phyloP scores from a whole-genome alignment of 306 rosid genomes.

The Lathyrus tuberosus region DNA sequence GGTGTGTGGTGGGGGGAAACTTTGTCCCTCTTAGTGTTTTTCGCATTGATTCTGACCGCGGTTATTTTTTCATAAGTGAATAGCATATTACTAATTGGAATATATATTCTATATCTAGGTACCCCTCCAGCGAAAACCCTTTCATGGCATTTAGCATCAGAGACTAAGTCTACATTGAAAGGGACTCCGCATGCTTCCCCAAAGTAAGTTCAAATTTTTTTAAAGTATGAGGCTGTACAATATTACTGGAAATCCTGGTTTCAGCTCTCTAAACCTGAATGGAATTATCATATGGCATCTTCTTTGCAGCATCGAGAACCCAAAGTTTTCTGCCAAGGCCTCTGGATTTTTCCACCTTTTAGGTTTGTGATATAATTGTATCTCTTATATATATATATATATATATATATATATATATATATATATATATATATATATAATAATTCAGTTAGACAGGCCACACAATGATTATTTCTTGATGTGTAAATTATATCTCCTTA shows the following conservation, averaged over 20 bases:
- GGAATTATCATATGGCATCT: slow-evolving; percentile 10
- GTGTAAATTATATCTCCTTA: slow-evolving; percentile 32
- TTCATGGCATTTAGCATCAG: slow-evolving; percentile 98
- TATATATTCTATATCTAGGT: slow-evolving; percentile 46
- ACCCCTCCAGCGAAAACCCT: slow-evolving; percentile 77
- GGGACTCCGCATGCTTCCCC: slow-evolving; percentile 59
- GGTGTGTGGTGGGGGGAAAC: slow-evolving; percentile 52
- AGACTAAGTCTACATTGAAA: slow-evolving; percentile 84
- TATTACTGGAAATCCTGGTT: slow-evolving; percentile 23
- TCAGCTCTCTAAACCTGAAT: slow-evolving; percentile 20
- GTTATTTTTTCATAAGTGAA: slow-evolving; percentile 18
- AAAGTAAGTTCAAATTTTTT: slow-evolving; percentile 51
- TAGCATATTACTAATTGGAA: slow-evolving; percentile 18
- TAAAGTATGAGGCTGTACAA: slow-evolving; percentile 2
- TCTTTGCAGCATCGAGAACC: slow-evolving; percentile 56
- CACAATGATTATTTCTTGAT: slow-evolving; percentile 27
- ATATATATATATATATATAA: slow-evolving; percentile 3
- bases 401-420: too few species aligned
- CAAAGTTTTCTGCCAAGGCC: slow-evolving; percentile 58
- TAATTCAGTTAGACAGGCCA: slow-evolving; percentile 31
- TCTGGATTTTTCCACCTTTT: slow-evolving; percentile 81
- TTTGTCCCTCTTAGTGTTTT: slow-evolving; percentile 35
- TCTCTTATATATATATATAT: slow-evolving; percentile 1
- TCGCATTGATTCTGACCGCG: slow-evolving; percentile 24
- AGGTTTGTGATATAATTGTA: slow-evolving; percentile 55